Percentiles rank a stretch among this genome's conserved stretches.
These are phyloP conservation scores for Smithsoniella earleae DNA, from an alignment of 163 green algal genomes.

Conservation along the genomic window DNA sequence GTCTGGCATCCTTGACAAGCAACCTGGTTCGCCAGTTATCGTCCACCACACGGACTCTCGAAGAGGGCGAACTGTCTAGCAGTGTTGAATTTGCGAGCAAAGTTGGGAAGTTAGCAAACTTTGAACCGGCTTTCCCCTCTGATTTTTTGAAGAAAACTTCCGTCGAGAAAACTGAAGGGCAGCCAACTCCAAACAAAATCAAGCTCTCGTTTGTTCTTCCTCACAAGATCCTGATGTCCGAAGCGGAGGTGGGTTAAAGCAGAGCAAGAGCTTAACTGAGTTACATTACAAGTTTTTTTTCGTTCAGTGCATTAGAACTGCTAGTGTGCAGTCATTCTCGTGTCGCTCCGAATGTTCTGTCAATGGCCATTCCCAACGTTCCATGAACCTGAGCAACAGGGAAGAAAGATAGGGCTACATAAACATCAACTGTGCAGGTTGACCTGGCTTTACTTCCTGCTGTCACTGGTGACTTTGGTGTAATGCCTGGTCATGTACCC, in stretches of 20 bases:
- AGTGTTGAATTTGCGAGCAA: constrained; percentile 13
- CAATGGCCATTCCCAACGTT: background rate
- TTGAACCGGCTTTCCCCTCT: constrained; percentile 13
- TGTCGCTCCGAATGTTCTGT: background rate
- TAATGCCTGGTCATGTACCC: constrained; percentile 96
- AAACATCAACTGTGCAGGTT: no score
- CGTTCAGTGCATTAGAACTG: no score
- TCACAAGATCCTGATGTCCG: constrained; percentile 41
- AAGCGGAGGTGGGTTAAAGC: constrained; percentile 34
- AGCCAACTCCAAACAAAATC: constrained; percentile 2
- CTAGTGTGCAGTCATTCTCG: no score
- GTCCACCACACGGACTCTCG: background rate
- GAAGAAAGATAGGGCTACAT: no score
- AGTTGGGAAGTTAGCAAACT: background rate
- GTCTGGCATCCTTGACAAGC: background rate
- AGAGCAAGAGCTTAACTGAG: background rate
- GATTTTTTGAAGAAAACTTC: constrained; percentile 21
- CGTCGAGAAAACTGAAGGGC: constrained; percentile 3
- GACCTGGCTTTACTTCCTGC: constrained; percentile 84
- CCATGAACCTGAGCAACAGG: no score
- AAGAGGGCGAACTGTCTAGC: background rate
- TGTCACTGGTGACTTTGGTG: constrained; percentile 88
- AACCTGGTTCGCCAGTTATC: background rate
- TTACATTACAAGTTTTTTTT: no score
- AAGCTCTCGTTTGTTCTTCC: constrained; percentile 38